Percentiles rank a stretch among this genome's conserved stretches.
Evolutionary conservation across 179 eudicot genomes (phyloP).

Genomic region (Spergularia azorica): DNA sequence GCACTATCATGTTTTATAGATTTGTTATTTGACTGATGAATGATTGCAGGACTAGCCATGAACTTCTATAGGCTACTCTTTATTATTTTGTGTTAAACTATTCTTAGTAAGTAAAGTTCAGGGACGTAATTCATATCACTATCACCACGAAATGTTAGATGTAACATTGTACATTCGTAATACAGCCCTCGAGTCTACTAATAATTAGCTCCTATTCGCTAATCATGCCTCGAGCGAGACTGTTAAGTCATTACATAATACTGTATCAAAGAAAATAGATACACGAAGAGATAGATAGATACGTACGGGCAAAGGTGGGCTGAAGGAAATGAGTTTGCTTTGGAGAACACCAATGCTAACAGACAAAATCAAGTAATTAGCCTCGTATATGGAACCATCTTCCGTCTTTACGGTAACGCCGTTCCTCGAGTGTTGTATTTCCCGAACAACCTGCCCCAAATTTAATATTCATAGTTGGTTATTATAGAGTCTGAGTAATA

Average conservation of each 20-base stretch:
- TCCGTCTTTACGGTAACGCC: constrained; percentile 71
- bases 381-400: constrained; percentile 76
- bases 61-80: constrained; percentile 12
- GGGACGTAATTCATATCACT: neutral
- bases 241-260: neutral
- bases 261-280: neutral
- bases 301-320: constrained; percentile 81
- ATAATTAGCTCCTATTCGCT: too few relatives aligned
- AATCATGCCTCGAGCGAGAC: too few relatives aligned
- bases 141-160: neutral
- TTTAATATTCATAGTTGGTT: constrained; percentile 1
- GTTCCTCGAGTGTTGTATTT: constrained; percentile 77
- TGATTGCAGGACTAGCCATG: constrained; percentile 17
- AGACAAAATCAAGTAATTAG: constrained; percentile 77
- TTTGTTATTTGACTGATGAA: constrained; percentile 14
- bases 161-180: neutral
- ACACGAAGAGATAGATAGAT: constrained; percentile 22
- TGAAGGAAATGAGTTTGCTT: constrained; percentile 76
- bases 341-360: constrained; percentile 94
- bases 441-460: constrained; percentile 72
- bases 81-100: neutral
- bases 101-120: neutral
- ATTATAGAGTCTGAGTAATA: constrained; percentile 2
- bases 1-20: constrained; percentile 21
- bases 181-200: too few relatives aligned